Evolutionary conservation across 2,329 filamentous ascomycete species (phyloP), one percentile per base, ranked within the genome.

Genomic region (Ceratocystis ficicola): DNA sequence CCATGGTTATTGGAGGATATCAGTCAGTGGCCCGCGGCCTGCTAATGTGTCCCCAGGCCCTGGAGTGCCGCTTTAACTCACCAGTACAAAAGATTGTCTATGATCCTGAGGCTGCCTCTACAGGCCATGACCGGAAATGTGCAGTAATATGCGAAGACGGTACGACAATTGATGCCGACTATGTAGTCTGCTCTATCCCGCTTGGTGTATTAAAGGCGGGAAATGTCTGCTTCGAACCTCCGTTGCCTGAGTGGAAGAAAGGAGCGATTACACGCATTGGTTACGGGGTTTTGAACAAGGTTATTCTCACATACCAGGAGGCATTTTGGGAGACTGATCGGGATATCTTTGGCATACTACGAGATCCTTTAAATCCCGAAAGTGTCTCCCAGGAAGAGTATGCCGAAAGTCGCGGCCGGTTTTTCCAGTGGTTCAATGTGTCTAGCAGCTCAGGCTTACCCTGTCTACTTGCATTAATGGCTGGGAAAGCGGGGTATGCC

Each of bases 381-480:
- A 89, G 96, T 69, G 28, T 57, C 5, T 44, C n/a, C 2, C 67
- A 66, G 30, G 55, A 41, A 28, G 55, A 66, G 6, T 97, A 97
- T 72, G 80, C 85, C 4, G 79, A 82, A 2, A 86, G 85, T 68
- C 85, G 93, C 64, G 93, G 93, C n/a, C 87, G 92, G 28, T 96
- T 96, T 76, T 99, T 97, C 72, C 84, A 99, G 71, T 97, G 96
- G 83, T 97, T 96, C 83, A 97, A 99, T 71, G 90, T 91, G 65
- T 87, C 91, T 68, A 89, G 90, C 70, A 95, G 90, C 2, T 91
- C 89, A 59, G 95, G 95, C 0, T 79, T 95, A 44, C 94, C 89
- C 1, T 90, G 91, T 63, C 80, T 96, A 28, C 85, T 97, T 68
- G 94, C 90, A 7, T 81, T 99, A 32, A 96, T 99, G 93, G 93